A percentile compares a stretch with the other conserved stretches of the same genome.
phyloP scores from a whole-genome alignment of 306 rosid genomes.

The Castanea mollissima region DNA sequence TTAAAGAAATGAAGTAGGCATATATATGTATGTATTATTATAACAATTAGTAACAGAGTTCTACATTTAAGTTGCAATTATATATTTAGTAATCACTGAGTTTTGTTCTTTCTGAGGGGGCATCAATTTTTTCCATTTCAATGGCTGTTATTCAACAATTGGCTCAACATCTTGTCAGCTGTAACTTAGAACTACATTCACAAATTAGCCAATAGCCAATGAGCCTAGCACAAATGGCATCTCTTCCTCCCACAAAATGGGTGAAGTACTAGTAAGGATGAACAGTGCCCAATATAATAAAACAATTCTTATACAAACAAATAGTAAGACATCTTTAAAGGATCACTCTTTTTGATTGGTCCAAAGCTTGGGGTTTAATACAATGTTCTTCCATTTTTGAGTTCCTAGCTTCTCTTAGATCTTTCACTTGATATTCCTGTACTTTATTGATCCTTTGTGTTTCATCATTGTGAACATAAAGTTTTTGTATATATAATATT shows the following conservation, averaged over 20 bases:
- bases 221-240: neutral
- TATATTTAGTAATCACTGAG: neutral
- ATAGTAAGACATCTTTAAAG: neutral
- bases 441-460: too few species aligned
- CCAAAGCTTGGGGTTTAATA: too few species aligned
- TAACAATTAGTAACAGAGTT: neutral
- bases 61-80: neutral
- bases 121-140: neutral
- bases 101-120: neutral
- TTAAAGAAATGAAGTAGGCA: too few species aligned
- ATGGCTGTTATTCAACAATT: neutral
- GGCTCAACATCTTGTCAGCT: neutral
- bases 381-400: too few species aligned
- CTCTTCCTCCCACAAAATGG: neutral
- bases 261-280: neutral
- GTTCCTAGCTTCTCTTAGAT: too few species aligned
- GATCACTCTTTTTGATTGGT: neutral
- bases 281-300: neutral
- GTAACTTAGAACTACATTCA: neutral
- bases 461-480: too few species aligned
- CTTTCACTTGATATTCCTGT: too few species aligned
- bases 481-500: too few species aligned
- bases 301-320: neutral
- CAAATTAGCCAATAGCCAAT: neutral
- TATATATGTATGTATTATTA: neutral